Base-by-base conservation (phyloP, 345 rosid species). In the Hibiscus trionum region DNA sequence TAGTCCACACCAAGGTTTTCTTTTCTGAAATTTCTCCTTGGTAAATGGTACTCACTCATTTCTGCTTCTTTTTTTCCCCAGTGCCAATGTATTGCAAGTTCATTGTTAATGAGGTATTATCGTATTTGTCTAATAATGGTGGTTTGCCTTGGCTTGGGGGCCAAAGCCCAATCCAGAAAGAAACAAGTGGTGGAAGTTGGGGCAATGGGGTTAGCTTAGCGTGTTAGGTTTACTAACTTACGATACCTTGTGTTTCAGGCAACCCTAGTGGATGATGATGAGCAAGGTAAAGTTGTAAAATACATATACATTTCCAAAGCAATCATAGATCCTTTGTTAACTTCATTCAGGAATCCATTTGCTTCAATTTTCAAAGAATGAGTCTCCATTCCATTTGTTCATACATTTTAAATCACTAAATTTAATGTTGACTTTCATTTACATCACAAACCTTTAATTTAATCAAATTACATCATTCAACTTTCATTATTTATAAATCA, bases 1-100 rank as follows among this genome's bases (percentile, higher is more conserved):
- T 46, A 81, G 84, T 73, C 85, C 83, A 11, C 80, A 79, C 53
- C 83, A 81, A 50, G 83, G 62, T 21, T 77, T 71, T 46, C 73
- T 37, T 11, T 58, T 35, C 55, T 71, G 39, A 52, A 57, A 21
- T 37, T 2, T 65, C 19, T 37, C 21, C 19, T 4, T 29, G 31
- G n/a, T n/a, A n/a, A n/a, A n/a, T n/a, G n/a, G 0, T 29, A 21
- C 24, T 21, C 31, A 29, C 31, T 29, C 31, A 29, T 29, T 29
- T 2, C 4, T 29, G 31, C 31, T 29, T 29, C 1, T 29, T 29
- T 29, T 29, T 29, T 21, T 21, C 1, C 1, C 4, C 31, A 29
- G 31, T n/a, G 2, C 14, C 37, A 39, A 6, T 15, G 73, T 70
- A 37, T 16, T 35, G 35, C 55, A 56, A 57, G 35, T 57, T 37